phyloP scores from a whole-genome alignment of 2,329 filamentous ascomycete genomes.

The Apiospora phragmitis region DNA sequence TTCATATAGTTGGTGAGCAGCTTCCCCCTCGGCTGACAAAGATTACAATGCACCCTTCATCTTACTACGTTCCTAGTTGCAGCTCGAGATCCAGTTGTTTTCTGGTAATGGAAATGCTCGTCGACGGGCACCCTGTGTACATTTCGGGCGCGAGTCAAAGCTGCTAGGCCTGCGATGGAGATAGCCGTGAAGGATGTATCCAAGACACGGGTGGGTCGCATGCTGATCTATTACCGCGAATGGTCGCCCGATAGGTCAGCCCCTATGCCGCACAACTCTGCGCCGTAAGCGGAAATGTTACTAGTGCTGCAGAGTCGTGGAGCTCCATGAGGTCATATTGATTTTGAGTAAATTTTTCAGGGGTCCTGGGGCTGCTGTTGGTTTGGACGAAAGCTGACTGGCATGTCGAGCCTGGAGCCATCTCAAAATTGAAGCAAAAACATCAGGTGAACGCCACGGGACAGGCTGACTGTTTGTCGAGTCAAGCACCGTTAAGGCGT shows the following conservation, averaged over 20 bases:
- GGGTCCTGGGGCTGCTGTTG: not conserved
- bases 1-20: not conserved
- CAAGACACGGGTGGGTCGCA: not conserved
- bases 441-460: not conserved
- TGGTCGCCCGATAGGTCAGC: not conserved
- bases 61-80: not conserved
- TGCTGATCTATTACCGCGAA: constrained; percentile 4
- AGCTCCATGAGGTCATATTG: constrained; percentile 7
- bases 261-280: not conserved
- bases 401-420: not conserved
- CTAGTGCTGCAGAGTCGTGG: constrained; percentile 4
- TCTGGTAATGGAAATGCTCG: not conserved
- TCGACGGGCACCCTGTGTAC: not conserved
- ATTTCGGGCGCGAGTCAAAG: not conserved
- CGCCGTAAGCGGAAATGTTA: constrained; percentile 5
- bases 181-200: constrained; percentile 9
- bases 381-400: not conserved
- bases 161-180: not conserved
- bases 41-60: not conserved
- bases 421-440: not conserved
- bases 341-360: not conserved
- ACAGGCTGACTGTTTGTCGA: not conserved
- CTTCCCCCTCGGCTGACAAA: not conserved
- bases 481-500: not conserved
- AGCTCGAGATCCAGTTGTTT: constrained; percentile 1